Evolutionary conservation across 2,329 filamentous ascomycete species (phyloP), one percentile per base, ranked within the genome.

Genomic region (Alternaria tenuissima): DNA sequence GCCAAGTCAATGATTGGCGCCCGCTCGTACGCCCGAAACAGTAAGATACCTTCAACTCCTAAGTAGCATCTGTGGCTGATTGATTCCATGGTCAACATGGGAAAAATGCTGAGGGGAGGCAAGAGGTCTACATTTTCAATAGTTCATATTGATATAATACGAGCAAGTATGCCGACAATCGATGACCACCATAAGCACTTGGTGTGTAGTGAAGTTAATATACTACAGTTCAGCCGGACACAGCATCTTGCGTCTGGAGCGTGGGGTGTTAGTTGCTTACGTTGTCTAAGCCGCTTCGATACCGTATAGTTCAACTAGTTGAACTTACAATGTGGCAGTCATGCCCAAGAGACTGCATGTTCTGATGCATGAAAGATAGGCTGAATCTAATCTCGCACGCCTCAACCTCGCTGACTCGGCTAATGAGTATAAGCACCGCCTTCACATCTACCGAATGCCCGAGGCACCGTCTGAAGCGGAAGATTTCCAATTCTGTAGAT

Each of bases 291-390:
- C 28, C 26, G 16, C 34, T 34, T 34, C 22, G 49, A 47, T 7
- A 32, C 1, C 8, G 34, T 32, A 58, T 53, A 36, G 18, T 20
- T 54, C 42, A 30, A 39, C 34, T 43, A 30, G 51, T 26, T 47
- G 36, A 34, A 47, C 49, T 14, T 34, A 39, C 47, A 44, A 34
- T 46, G 56, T 55, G 56, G 59, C 51, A 51, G 42, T 41, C 32
- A 58, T 44, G 22, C 44, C 39, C 38, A 9, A 24, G 34, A 55
- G 6, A 14, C 26, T 2, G 44, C 34, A 55, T 9, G 16, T 11
- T 43, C 28, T 53, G 47, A 43, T 49, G 52, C 46, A 46, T 47
- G 41, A 43, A 18, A 55, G 56, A 59, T 59, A 49, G 52, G 41
- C 24, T 42, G 30, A 59, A 55, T 41, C 30, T 34, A 42, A 54